phyloP scores from a whole-genome alignment of 768 basidiomycete genomes.

The Leccinum arenicola region DNA sequence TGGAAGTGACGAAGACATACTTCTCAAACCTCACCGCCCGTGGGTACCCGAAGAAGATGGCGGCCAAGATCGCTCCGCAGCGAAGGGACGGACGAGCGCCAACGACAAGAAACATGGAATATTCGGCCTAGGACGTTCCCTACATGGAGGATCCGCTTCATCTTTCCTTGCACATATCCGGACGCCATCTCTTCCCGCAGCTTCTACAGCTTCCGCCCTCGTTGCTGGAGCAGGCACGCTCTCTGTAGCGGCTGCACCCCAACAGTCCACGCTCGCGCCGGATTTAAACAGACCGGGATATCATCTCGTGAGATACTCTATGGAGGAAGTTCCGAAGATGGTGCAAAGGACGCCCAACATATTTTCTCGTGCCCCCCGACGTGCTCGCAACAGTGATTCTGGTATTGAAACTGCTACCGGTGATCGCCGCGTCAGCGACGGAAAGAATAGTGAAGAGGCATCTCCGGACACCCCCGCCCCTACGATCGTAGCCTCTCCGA shows the following conservation, averaged over 20 bases:
- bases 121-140: constrained; percentile 16
- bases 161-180: constrained; percentile 24
- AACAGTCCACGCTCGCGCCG: constrained; percentile 46
- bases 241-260: constrained; percentile 57
- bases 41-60: constrained; percentile 19
- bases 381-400: constrained; percentile 13
- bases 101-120: constrained; percentile 4
- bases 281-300: constrained; percentile 64
- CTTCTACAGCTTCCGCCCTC: constrained; percentile 47
- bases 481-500: constrained; percentile 18
- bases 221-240: constrained; percentile 69
- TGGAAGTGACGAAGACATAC: constrained; percentile 17
- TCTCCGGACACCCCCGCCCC: constrained; percentile 15
- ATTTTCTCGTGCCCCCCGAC: constrained; percentile 9
- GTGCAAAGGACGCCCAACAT: constrained; percentile 1
- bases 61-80: constrained; percentile 1
- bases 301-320: constrained; percentile 53
- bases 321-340: constrained; percentile 10
- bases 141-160: constrained; percentile 23
- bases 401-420: background rate
- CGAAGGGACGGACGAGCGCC: background rate
- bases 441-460: constrained; percentile 9
- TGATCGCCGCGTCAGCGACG: background rate
- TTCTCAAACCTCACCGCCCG: constrained; percentile 18
- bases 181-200: constrained; percentile 19